A percentile compares a stretch with the other conserved stretches of the same genome.
Conservation (phyloP, 495 filamentous ascomycete genomes). For the Chaetomidium leptoderma region DNA sequence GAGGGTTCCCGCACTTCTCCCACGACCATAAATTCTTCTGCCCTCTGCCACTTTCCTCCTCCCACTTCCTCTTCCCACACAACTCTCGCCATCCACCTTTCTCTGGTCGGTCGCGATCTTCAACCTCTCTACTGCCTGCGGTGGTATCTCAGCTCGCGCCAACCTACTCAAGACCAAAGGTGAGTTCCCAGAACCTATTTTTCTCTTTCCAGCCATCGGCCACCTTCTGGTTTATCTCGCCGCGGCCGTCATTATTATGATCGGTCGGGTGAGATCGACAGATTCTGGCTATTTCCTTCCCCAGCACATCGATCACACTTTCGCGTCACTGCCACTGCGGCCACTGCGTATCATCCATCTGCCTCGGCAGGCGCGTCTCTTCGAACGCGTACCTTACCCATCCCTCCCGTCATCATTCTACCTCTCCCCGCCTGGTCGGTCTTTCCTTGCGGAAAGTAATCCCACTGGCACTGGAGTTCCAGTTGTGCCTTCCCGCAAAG, state of each 20-base stretch:
- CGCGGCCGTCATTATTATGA: background rate
- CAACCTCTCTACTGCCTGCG: background rate
- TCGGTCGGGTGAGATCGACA: background rate
- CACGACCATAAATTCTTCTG: background rate
- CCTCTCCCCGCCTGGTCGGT: background rate
- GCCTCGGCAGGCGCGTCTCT: conserved; percentile 2
- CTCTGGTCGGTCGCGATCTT: background rate
- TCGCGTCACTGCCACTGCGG: background rate
- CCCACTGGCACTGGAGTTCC: background rate
- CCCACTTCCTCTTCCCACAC: conserved; percentile 13
- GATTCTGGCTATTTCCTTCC: background rate
- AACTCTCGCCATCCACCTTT: background rate
- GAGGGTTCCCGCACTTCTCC: background rate
- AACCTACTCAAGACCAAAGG: background rate
- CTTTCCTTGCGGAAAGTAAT: background rate
- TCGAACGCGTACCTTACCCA: background rate
- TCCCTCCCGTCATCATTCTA: background rate
- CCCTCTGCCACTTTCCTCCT: conserved; percentile 14
- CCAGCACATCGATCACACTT: background rate
- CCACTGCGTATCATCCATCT: background rate
- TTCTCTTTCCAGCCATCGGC: background rate
- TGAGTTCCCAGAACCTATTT: background rate
- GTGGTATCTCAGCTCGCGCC: background rate
- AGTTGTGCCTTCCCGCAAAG: background rate
- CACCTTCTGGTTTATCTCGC: background rate